Conservation (phyloP, 345 rosid genomes). For the Odontarrhena argentea region DNA sequence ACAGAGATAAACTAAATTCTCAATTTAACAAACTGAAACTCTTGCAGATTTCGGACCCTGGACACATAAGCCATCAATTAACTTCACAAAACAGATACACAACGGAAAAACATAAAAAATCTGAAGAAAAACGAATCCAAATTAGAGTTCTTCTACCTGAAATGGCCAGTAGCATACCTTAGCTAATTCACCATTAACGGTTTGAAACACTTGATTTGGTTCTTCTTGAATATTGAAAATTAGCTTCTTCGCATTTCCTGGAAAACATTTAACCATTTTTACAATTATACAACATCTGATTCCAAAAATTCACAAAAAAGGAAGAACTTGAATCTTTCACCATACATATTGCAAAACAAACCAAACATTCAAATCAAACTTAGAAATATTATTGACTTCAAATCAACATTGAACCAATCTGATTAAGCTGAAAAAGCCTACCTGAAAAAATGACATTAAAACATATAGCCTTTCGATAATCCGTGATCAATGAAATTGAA, state of each 20-base stretch:
- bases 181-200: no score
- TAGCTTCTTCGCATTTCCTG: slow-evolving; percentile 66
- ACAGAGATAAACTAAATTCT: slow-evolving; percentile 19
- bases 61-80: background rate
- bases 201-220: no score
- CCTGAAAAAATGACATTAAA: slow-evolving; percentile 66
- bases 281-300: slow-evolving; percentile 3
- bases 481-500: slow-evolving; percentile 59
- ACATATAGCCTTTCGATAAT: slow-evolving; percentile 77
- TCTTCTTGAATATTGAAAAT: no score
- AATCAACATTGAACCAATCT: slow-evolving; percentile 24
- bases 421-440: slow-evolving; percentile 32
- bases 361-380: slow-evolving; percentile 18
- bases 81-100: background rate
- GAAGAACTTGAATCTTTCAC: background rate
- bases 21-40: slow-evolving; percentile 2
- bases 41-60: slow-evolving; percentile 9
- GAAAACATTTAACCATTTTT: slow-evolving; percentile 27
- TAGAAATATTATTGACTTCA: background rate
- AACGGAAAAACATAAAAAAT: no score
- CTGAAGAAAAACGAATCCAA: background rate
- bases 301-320: background rate
- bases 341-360: slow-evolving; percentile 70
- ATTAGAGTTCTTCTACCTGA: slow-evolving; percentile 67
- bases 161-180: no score